Conservation (phyloP, 208 protist genomes). For the Leishmania lainsoni region DNA sequence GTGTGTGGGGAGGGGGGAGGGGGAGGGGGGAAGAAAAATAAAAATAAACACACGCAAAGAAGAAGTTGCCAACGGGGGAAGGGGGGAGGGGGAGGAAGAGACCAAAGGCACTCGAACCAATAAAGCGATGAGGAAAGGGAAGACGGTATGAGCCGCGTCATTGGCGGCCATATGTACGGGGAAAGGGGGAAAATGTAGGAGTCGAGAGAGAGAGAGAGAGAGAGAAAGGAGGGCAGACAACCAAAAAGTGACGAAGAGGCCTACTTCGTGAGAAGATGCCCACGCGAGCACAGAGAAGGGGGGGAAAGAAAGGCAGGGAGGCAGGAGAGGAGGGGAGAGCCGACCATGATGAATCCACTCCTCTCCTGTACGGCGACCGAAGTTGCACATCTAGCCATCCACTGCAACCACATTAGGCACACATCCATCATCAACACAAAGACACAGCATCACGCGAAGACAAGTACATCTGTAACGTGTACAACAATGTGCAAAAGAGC, state of each 20-base stretch:
- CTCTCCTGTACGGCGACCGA: not conserved
- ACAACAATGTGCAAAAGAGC: not conserved
- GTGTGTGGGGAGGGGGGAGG: too few species aligned
- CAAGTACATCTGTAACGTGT: not conserved
- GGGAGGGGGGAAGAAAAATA: not conserved
- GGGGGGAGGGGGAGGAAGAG: not conserved
- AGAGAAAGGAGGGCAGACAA: not conserved
- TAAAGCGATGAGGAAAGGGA: not conserved
- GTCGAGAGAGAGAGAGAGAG: not conserved
- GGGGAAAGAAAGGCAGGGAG: too few species aligned
- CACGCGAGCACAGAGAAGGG: not conserved
- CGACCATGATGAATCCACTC: not conserved
- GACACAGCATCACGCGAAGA: not conserved
- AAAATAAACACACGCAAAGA: not conserved
- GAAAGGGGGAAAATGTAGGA: too few species aligned
- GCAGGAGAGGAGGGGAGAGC: not conserved
- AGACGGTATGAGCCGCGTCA: not conserved
- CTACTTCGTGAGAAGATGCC: not conserved
- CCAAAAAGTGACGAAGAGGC: constrained; percentile 5
- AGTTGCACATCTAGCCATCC: not conserved
- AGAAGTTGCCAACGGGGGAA: too few species aligned
- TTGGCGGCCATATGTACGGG: not conserved
- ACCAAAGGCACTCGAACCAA: not conserved
- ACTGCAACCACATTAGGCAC: not conserved
- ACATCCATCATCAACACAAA: not conserved